phyloP scores from a whole-genome alignment of 257 asterid species.

The Solanum habrochaites region DNA sequence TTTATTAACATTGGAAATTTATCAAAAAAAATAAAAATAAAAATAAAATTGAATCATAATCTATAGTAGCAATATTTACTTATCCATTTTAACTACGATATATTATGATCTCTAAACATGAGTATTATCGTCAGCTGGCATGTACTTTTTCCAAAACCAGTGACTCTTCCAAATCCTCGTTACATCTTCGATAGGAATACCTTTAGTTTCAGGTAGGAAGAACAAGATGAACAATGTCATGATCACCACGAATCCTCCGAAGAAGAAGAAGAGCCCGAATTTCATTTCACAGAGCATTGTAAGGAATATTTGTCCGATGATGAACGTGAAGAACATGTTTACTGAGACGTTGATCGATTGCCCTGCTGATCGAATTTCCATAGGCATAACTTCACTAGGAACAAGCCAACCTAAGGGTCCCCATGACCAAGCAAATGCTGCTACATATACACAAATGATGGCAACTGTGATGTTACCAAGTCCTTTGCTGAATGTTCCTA shows the following conservation, averaged over 20 bases:
- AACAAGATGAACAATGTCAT: conserved; percentile 44
- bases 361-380: conserved; percentile 73
- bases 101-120: not conserved
- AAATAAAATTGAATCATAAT: not conserved
- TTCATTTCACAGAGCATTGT: conserved; percentile 61
- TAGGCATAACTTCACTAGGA: conserved; percentile 72
- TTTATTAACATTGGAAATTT: not conserved
- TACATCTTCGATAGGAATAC: conserved; percentile 73
- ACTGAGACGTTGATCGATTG: conserved; percentile 58
- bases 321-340: conserved; percentile 62
- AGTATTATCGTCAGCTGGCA: conserved; percentile 21
- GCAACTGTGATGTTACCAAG: conserved; percentile 49
- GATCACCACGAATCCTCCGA: conserved; percentile 38
- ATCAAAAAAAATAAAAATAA: not conserved
- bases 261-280: conserved; percentile 67
- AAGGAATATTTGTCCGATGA: conserved; percentile 55
- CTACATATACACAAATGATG: conserved; percentile 64
- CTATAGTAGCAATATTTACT: not conserved
- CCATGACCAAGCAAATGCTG: conserved; percentile 89
- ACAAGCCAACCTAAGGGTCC: conserved; percentile 89
- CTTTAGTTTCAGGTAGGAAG: conserved; percentile 78
- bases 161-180: conserved; percentile 53
- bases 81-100: not conserved
- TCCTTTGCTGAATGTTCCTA: conserved; percentile 40
- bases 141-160: conserved; percentile 64